Evolutionary conservation across 495 filamentous ascomycete genomes (phyloP), one percentile per base, ranked within the genome.

Genomic region (Aspergillus indologenus): DNA sequence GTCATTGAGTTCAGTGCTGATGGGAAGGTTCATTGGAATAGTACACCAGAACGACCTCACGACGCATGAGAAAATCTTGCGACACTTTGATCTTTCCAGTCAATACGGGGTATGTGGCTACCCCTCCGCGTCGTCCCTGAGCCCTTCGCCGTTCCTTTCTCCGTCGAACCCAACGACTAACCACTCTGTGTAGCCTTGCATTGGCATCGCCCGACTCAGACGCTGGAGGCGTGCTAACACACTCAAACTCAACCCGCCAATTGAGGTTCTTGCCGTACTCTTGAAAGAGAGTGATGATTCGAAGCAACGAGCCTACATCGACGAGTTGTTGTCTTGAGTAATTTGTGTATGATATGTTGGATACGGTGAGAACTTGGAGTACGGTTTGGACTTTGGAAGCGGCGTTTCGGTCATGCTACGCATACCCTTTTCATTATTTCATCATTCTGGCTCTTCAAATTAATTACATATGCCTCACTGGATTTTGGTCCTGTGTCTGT

Each of bases 181-280:
- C 54, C 53, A 54, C 29, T 43, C 15, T 47, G 20, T 62, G 7
- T 68, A 96, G 90, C 95, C 94, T 1, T 95, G 90, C 67, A 88
- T 96, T 54, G 95, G 95, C 1, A 91, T 95, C 22, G 72, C 84
- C 12, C 83, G 95, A 9, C 64, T 88, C 52, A 89, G 89, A 72
- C 88, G 95, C 0, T 99, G 95, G 95, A 84, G 88, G 65, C 82
- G 95, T 11, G 95, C 95, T 2, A 75, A 96, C 45, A 75, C 74
- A 47, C 72, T 99, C 47, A 87, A 87, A 1, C 73, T 99, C 50
- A 81, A 90, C 42, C 95, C 95, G 0, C 94, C 95, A 0, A 79
- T 96, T 31, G 92, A 97, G 71, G 91, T 98, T n/a, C 78, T 97
- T 3, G 88, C 91, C 0, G 89, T 96, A 21, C 68, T 97, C 42